phyloP scores from a whole-genome alignment of 306 rosid species.

The Adenanthera pavonina region DNA sequence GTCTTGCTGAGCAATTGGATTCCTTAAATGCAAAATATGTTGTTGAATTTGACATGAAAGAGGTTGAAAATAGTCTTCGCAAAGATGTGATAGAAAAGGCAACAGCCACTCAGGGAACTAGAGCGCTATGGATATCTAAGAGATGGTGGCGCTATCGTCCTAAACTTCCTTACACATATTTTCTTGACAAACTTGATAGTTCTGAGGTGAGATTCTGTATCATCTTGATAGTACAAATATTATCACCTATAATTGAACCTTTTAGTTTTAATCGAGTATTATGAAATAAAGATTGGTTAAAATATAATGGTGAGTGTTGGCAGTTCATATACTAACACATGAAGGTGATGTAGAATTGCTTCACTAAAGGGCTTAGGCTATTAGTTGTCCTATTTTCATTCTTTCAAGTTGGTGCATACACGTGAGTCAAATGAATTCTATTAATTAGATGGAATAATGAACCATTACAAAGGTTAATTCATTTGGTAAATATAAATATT shows the following conservation, averaged over 20 bases:
- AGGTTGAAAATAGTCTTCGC: slow-evolving; percentile 94
- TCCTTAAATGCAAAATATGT: slow-evolving; percentile 73
- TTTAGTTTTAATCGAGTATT: slow-evolving; percentile 27
- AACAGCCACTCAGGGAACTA: slow-evolving; percentile 66
- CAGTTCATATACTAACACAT: neutral
- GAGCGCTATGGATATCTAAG: slow-evolving; percentile 89
- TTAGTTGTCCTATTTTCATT: neutral
- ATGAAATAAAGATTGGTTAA: slow-evolving; percentile 18
- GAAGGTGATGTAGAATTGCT: neutral
- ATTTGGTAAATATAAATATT: neutral
- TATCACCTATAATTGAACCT: slow-evolving; percentile 27
- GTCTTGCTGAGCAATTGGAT: slow-evolving; percentile 62
- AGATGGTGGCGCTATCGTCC: slow-evolving; percentile 99
- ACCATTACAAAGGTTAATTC: neutral
- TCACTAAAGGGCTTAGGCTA: neutral
- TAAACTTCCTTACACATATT: slow-evolving; percentile 84
- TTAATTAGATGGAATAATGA: neutral
- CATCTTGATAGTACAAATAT: neutral
- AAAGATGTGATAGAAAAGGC: slow-evolving; percentile 79
- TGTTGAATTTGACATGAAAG: slow-evolving; percentile 96
- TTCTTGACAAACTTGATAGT: slow-evolving; percentile 86
- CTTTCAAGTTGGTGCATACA: neutral
- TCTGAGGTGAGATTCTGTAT: slow-evolving; percentile 68
- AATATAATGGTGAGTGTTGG: slow-evolving; percentile 11
- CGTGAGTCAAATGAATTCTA: neutral